Evolutionary conservation across 768 basidiomycete species (phyloP).

Genomic region (Pleurotus tuoliensis): DNA sequence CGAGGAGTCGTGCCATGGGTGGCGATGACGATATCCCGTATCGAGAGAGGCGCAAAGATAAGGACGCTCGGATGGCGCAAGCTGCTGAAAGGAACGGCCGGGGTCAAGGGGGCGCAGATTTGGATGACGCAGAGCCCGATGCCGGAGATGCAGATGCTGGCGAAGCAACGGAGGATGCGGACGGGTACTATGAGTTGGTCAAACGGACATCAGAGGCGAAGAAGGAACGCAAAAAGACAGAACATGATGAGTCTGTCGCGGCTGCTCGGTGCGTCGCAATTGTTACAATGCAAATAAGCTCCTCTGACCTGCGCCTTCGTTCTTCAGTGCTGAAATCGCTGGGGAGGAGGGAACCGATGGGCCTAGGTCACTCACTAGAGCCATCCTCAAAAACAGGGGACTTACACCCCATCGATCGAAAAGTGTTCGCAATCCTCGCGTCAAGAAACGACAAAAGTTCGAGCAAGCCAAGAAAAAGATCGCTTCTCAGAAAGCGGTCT

Average conservation of each 20-base stretch:
- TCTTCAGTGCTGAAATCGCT: conserved; percentile 24
- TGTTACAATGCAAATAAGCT: not conserved
- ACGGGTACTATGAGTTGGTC: conserved; percentile 91
- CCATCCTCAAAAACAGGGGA: conserved; percentile 92
- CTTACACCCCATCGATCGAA: conserved; percentile 89
- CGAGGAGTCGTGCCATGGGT: conserved; percentile 64
- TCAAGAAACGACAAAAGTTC: conserved; percentile 92
- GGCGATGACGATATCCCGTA: conserved; percentile 98
- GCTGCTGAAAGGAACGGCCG: conserved; percentile 44
- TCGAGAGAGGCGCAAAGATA: conserved; percentile 65
- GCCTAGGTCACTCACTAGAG: conserved; percentile 83
- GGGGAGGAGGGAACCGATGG: conserved; percentile 45
- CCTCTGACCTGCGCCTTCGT: conserved; percentile 7
- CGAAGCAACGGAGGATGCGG: conserved; percentile 42
- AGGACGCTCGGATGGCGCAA: conserved; percentile 50
- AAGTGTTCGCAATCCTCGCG: conserved; percentile 90
- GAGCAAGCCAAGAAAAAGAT: conserved; percentile 95
- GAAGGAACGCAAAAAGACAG: conserved; percentile 77
- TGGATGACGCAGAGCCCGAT: conserved; percentile 52
- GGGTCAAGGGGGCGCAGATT: conserved; percentile 59
- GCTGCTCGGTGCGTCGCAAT: conserved; percentile 48
- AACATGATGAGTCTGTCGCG: conserved; percentile 65
- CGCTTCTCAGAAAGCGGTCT: conserved; percentile 86
- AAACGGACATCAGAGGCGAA: conserved; percentile 66
- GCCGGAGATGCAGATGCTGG: conserved; percentile 34